These are phyloP conservation scores for Fomes fomentarius DNA, from an alignment of 1,284 basidiomycete species.

Conservation along the genomic window DNA sequence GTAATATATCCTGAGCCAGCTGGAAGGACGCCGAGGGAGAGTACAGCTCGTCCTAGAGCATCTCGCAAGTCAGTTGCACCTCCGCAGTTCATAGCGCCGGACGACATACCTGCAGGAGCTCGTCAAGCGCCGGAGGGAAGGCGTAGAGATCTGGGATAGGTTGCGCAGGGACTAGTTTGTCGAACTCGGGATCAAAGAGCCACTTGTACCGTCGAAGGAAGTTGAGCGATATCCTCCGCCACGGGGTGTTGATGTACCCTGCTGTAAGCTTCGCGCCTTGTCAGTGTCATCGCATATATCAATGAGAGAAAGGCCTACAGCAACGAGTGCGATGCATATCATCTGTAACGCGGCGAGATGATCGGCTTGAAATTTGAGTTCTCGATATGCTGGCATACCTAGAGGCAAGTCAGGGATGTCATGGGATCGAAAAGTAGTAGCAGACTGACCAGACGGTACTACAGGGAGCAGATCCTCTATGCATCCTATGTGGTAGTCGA, in stretches of 20 bases:
- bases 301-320: slow-evolving; percentile 39
- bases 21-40: slow-evolving; percentile 18
- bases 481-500: slow-evolving; percentile 56
- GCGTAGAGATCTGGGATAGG: slow-evolving; percentile 20
- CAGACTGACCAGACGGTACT: slow-evolving; percentile 42
- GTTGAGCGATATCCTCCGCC: slow-evolving; percentile 47
- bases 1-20: slow-evolving; percentile 21
- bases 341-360: slow-evolving; percentile 57
- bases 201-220: slow-evolving; percentile 74
- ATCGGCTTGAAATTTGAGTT: slow-evolving; percentile 51
- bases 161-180: slow-evolving; percentile 19
- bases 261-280: slow-evolving; percentile 34
- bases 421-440: not conserved
- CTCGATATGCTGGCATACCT: slow-evolving; percentile 49
- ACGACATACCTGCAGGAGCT: slow-evolving; percentile 14
- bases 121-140: slow-evolving; percentile 12
- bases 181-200: slow-evolving; percentile 56
- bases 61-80: not conserved
- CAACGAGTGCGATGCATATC: slow-evolving; percentile 14
- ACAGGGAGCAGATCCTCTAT: slow-evolving; percentile 51
- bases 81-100: not conserved
- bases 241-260: slow-evolving; percentile 36
- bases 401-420: not conserved
- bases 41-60: slow-evolving; percentile 17
- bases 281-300: not conserved